Conservation (phyloP, 345 rosid genomes). For the Anacardium occidentale region DNA sequence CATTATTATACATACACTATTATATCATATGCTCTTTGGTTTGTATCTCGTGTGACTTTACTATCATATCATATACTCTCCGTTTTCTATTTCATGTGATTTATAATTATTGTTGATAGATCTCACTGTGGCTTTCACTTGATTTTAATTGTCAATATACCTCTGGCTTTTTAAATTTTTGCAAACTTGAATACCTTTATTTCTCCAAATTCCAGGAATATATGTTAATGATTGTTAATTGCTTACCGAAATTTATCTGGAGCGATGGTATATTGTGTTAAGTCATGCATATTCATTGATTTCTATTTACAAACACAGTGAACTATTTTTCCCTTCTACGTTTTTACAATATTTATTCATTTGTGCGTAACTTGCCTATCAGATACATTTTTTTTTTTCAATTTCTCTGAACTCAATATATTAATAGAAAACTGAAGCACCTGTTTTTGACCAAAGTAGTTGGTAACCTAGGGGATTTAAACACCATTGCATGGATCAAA, state of each 20-base stretch:
- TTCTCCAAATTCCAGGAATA: no score
- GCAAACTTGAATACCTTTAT: background rate
- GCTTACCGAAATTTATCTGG: background rate
- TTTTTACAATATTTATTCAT: background rate
- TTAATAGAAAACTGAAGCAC: no score
- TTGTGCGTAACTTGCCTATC: background rate
- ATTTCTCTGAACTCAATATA: no score
- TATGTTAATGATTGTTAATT: background rate
- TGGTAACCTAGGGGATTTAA: background rate
- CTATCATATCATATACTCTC: no score
- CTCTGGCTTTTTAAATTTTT: constrained; percentile 5
- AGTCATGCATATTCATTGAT: background rate
- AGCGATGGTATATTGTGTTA: background rate
- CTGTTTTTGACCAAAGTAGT: no score
- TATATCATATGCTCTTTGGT: background rate
- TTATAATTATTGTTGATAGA: no score
- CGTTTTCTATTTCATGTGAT: no score
- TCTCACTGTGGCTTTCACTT: background rate
- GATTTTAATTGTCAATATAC: background rate
- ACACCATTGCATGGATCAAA: background rate
- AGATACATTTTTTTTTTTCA: background rate
- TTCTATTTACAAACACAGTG: background rate
- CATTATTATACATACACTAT: background rate
- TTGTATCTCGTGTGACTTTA: background rate
- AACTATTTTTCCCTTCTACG: background rate